phyloP scores from a whole-genome alignment of 2,329 filamentous ascomycete genomes.

The Cordyceps pruinosa region DNA sequence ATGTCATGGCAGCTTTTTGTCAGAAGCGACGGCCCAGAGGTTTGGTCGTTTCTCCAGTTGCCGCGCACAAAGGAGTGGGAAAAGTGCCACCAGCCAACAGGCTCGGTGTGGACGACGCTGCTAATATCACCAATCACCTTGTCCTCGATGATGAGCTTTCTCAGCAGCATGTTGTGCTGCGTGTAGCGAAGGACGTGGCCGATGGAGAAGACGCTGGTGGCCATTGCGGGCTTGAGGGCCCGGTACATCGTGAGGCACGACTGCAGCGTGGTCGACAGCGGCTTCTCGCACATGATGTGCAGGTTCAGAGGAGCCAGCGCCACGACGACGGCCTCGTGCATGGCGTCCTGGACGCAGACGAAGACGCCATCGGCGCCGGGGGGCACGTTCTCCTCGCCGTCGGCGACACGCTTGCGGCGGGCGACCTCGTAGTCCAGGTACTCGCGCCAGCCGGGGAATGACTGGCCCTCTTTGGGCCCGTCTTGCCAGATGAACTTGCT shows the following conservation, averaged over 20 bases:
- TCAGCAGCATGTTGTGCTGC: conserved; percentile 81
- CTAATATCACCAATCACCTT: conserved; percentile 75
- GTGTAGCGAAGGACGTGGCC: conserved; percentile 92
- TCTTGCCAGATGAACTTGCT: conserved; percentile 65
- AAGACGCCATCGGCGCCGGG: conserved; percentile 56
- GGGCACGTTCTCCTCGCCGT: conserved; percentile 39
- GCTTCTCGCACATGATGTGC: conserved; percentile 94
- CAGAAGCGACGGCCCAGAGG: conserved; percentile 71
- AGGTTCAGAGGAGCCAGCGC: conserved; percentile 63
- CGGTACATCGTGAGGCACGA: conserved; percentile 73
- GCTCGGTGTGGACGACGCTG: conserved; percentile 86
- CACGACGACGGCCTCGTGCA: conserved; percentile 74
- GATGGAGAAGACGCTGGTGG: conserved; percentile 66
- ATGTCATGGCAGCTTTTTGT: conserved; percentile 97
- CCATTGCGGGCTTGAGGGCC: conserved; percentile 37
- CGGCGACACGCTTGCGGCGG: conserved; percentile 48
- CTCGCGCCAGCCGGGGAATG: conserved; percentile 66
- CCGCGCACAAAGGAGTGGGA: conserved; percentile 84
- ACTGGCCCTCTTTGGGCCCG: conserved; percentile 51
- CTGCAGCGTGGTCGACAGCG: conserved; percentile 68
- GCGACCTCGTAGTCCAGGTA: conserved; percentile 66
- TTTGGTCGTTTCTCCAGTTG: conserved; percentile 82
- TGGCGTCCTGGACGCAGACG: conserved; percentile 73
- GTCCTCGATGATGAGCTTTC: conserved; percentile 69
- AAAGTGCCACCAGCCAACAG: conserved; percentile 95